These are phyloP conservation scores for Chaetomium olivaceum DNA, from an alignment of 2,329 filamentous ascomycete genomes.

Conservation along the genomic window DNA sequence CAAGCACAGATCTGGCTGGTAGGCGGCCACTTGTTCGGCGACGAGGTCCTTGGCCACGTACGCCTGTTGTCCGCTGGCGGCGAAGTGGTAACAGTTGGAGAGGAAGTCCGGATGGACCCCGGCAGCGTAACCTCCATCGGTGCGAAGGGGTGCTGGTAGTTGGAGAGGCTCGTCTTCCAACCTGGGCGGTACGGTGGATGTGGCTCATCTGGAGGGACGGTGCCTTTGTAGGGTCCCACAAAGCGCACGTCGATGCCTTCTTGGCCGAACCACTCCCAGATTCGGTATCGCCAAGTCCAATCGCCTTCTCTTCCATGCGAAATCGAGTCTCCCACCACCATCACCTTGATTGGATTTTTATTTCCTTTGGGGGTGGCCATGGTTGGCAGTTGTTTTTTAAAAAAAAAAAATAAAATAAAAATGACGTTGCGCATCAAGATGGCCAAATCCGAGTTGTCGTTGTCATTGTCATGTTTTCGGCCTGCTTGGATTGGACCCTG, in stretches of 20 bases:
- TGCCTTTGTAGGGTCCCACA: conserved; percentile 43
- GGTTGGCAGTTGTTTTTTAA: neutral
- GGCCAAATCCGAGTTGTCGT: neutral
- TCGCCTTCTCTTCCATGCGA: conserved; percentile 44
- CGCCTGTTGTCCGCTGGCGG: conserved; percentile 39
- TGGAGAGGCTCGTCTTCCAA: conserved; percentile 21
- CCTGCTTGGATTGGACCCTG: no score
- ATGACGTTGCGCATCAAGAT: neutral
- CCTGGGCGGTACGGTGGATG: conserved; percentile 25
- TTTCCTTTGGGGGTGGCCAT: neutral
- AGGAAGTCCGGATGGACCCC: conserved; percentile 35
- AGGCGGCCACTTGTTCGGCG: conserved; percentile 33
- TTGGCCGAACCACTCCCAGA: conserved; percentile 43
- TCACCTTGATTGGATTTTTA: conserved; percentile 26
- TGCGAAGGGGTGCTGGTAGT: conserved; percentile 17
- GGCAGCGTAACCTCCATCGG: conserved; percentile 38
- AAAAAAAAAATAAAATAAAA: no score
- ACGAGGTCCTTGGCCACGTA: conserved; percentile 37
- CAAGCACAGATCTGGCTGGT: conserved; percentile 40
- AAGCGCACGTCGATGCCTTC: conserved; percentile 35
- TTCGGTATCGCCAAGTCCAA: conserved; percentile 46
- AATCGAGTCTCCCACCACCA: conserved; percentile 45
- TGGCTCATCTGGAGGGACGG: conserved; percentile 30
- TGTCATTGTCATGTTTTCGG: neutral
- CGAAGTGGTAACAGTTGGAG: conserved; percentile 37